Conservation (phyloP, 73 alveolate species). For the Uronychia binucleata region DNA sequence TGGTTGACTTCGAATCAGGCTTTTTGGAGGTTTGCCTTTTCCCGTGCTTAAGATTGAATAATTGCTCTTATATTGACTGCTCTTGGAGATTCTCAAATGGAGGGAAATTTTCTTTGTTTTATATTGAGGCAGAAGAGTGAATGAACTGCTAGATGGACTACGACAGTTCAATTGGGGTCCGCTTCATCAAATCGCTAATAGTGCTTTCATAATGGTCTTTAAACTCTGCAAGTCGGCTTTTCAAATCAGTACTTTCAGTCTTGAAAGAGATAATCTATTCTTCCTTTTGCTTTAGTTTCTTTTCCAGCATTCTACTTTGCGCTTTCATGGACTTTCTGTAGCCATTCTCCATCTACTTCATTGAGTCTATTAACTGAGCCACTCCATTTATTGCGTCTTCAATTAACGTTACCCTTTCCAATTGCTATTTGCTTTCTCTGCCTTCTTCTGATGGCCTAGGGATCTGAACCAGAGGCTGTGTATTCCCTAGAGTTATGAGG, state of each 20-base stretch:
- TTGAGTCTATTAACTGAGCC: background rate
- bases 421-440: background rate
- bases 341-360: background rate
- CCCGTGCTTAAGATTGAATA: too few species aligned
- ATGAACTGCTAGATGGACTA: too few species aligned
- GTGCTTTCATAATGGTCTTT: background rate
- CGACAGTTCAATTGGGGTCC: too few species aligned
- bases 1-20: too few species aligned
- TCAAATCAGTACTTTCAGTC: background rate
- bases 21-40: too few species aligned
- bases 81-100: too few species aligned
- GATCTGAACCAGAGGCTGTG: background rate
- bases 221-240: background rate
- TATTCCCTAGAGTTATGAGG: background rate
- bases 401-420: background rate
- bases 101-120: too few species aligned
- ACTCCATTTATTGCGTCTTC: background rate
- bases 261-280: background rate
- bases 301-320: background rate
- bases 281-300: background rate
- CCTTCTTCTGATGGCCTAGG: background rate
- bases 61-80: too few species aligned
- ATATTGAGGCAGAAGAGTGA: too few species aligned
- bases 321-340: background rate
- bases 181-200: too few species aligned